phyloP scores from a whole-genome alignment of 1,284 basidiomycete species.

The Sporisorium iseilematis-ciliati region DNA sequence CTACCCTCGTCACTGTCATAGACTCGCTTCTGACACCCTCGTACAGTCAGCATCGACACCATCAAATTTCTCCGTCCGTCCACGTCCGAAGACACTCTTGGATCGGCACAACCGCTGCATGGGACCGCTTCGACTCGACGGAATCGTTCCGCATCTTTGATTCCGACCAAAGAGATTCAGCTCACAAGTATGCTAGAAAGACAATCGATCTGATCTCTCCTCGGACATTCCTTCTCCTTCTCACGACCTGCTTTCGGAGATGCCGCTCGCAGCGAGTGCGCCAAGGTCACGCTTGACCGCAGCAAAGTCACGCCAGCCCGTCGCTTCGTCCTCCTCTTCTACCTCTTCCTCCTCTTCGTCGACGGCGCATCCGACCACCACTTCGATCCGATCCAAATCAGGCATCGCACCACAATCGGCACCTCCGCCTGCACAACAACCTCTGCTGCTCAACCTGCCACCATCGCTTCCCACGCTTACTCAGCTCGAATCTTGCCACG shows the following conservation, averaged over 20 bases:
- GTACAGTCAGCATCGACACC: not conserved
- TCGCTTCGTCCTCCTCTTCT: conserved; percentile 24
- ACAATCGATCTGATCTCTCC: not conserved
- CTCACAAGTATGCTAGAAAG: conserved; percentile 3
- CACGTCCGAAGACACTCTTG: not conserved
- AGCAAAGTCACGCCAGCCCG: conserved; percentile 33
- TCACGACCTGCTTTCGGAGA: conserved; percentile 11
- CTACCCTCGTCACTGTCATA: not conserved
- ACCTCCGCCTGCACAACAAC: conserved; percentile 9
- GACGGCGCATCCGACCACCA: conserved; percentile 24
- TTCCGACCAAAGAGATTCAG: not conserved
- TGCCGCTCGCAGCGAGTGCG: conserved; percentile 42
- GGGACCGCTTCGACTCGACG: not conserved
- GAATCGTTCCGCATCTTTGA: not conserved
- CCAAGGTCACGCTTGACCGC: conserved; percentile 33
- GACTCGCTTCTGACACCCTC: not conserved
- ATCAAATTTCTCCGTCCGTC: not conserved
- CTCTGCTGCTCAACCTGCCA: conserved; percentile 25
- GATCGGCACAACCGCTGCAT: conserved; percentile 1
- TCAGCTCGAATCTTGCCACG: conserved; percentile 18
- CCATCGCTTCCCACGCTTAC: conserved; percentile 37
- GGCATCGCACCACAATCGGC: conserved; percentile 5
- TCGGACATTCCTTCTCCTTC: not conserved
- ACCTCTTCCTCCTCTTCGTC: conserved; percentile 7
- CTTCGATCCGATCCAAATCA: conserved; percentile 15